Evolutionary conservation across 2,329 filamentous ascomycete species (phyloP).

Genomic region (Fusarium ambrosium): DNA sequence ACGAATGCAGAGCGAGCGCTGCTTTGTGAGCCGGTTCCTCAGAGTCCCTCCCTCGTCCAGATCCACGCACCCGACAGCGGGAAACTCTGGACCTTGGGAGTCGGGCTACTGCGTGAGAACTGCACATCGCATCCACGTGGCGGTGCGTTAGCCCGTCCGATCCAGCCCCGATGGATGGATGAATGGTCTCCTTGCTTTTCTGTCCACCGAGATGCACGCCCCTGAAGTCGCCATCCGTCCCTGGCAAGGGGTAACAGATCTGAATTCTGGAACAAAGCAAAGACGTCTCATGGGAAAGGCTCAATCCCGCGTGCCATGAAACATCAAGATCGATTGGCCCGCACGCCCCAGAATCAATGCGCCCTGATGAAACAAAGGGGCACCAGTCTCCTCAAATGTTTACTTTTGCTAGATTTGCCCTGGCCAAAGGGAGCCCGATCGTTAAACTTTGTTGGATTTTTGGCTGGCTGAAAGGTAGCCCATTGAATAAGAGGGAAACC

Average conservation of each 20-base stretch:
- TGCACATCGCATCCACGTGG: constrained; percentile 43
- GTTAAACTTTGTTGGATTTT: constrained; percentile 23
- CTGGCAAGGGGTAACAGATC: constrained; percentile 26
- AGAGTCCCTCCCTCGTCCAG: constrained; percentile 15
- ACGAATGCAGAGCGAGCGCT: neutral
- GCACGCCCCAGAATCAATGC: constrained; percentile 34
- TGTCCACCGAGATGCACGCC: constrained; percentile 22
- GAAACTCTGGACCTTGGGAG: neutral
- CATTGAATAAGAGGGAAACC: neutral
- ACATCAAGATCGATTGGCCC: constrained; percentile 44
- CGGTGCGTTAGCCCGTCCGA: constrained; percentile 30
- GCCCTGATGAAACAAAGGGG: constrained; percentile 44
- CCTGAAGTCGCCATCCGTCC: constrained; percentile 27
- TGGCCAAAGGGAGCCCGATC: constrained; percentile 19
- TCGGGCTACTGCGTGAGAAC: neutral
- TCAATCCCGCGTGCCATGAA: constrained; percentile 37
- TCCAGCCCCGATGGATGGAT: constrained; percentile 25
- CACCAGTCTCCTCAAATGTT: constrained; percentile 18
- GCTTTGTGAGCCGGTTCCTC: constrained; percentile 23
- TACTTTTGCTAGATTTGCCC: constrained; percentile 28
- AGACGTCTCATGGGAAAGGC: constrained; percentile 25
- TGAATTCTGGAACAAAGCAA: constrained; percentile 41
- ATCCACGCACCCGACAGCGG: constrained; percentile 3
- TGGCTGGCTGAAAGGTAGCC: neutral
- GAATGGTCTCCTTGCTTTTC: constrained; percentile 29